These are phyloP conservation scores for Aureobasidium sp. DNA, from an alignment of 2,329 filamentous ascomycete species.

Conservation along the genomic window DNA sequence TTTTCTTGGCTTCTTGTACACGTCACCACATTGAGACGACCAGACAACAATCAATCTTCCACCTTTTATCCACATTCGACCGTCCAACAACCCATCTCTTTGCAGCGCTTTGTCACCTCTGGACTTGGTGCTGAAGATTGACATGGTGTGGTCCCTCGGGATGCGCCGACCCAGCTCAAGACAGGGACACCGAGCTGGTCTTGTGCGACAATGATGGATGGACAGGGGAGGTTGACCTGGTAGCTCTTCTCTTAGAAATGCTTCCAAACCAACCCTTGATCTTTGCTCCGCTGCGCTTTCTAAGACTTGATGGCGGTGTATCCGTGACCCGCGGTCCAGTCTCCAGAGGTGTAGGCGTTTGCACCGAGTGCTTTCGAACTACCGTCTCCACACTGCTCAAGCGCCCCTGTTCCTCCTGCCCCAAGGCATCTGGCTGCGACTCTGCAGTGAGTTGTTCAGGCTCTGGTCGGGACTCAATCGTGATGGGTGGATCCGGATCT, in stretches of 20 bases:
- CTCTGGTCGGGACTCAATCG: background rate
- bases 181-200: slow-evolving; percentile 2
- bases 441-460: background rate
- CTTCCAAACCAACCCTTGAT: slow-evolving; percentile 9
- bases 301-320: slow-evolving; percentile 42
- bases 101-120: background rate
- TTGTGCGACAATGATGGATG: background rate
- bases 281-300: slow-evolving; percentile 34
- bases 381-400: background rate
- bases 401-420: background rate
- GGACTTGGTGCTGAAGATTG: background rate
- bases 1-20: background rate
- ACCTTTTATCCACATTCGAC: background rate
- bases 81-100: background rate
- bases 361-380: background rate
- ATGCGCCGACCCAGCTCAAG: background rate
- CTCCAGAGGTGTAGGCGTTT: background rate
- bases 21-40: background rate
- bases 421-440: background rate
- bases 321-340: background rate
- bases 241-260: slow-evolving; percentile 7
- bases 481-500: background rate
- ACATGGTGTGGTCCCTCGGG: background rate
- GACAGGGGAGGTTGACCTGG: background rate
- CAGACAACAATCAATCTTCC: background rate